These are phyloP conservation scores for Nelumbo lutea DNA, from an alignment of 164 flowering plant genomes.

Conservation along the genomic window DNA sequence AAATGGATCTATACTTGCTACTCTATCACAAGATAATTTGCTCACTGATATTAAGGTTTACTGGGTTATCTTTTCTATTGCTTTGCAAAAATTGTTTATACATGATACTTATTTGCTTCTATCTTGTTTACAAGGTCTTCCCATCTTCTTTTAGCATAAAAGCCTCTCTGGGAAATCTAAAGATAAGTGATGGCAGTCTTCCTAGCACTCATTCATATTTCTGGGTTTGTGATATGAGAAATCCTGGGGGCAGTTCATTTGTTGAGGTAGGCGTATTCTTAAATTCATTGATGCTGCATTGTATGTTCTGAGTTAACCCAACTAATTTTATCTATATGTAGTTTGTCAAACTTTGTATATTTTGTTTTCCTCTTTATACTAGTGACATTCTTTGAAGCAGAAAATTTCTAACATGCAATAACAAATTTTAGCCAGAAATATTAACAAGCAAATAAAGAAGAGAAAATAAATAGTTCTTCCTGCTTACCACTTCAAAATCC, in stretches of 20 bases:
- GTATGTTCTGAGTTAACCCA: too few species aligned
- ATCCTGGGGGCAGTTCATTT: constrained; percentile 93
- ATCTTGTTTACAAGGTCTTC: constrained; percentile 52
- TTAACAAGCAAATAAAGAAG: too few species aligned
- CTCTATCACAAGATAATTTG: constrained; percentile 81
- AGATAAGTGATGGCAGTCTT: constrained; percentile 88
- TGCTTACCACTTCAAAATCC: too few species aligned
- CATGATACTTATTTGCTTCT: background rate
- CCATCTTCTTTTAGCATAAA: constrained; percentile 89
- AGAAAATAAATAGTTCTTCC: too few species aligned
- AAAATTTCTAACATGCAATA: too few species aligned
- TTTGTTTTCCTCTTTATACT: too few species aligned
- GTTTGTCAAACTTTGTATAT: too few species aligned
- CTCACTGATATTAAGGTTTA: constrained; percentile 80
- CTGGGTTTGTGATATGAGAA: constrained; percentile 98
- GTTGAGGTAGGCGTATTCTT: constrained; percentile 59
- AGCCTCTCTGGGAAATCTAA: constrained; percentile 86
- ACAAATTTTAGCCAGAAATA: too few species aligned
- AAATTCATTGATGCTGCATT: too few species aligned
- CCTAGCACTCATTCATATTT: constrained; percentile 59
- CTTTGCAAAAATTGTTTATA: background rate
- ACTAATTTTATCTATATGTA: too few species aligned
- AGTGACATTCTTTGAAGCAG: too few species aligned
- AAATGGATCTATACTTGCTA: constrained; percentile 72
- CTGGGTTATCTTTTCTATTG: constrained; percentile 1